phyloP scores from a whole-genome alignment of 2,329 filamentous ascomycete genomes.

The Stagonosporopsis rhizophila region DNA sequence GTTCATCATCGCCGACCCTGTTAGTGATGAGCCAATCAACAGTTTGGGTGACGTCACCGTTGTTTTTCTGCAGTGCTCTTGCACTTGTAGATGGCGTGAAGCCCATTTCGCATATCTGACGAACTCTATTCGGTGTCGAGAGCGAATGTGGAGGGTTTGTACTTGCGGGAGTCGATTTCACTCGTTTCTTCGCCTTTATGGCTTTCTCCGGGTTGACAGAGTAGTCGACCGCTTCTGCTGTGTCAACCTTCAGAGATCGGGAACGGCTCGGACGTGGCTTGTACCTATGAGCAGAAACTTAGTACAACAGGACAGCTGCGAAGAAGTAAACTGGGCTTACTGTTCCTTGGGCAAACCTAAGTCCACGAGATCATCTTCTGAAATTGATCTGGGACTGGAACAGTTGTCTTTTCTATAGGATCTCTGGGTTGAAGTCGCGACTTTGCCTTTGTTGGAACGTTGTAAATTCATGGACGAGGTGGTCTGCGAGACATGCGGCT shows the following conservation, averaged over 20 bases:
- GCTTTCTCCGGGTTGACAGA: conserved; percentile 40
- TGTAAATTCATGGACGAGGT: neutral
- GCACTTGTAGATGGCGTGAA: conserved; percentile 43
- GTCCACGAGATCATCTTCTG: conserved; percentile 36
- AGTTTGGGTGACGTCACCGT: conserved; percentile 39
- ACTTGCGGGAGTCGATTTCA: conserved; percentile 28
- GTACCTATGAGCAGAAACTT: conserved; percentile 19
- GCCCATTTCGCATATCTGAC: conserved; percentile 46
- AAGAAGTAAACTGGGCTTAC: conserved; percentile 11
- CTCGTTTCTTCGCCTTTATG: conserved; percentile 30
- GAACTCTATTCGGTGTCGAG: conserved; percentile 39
- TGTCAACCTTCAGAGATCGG: conserved; percentile 36
- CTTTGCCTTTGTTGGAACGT: neutral
- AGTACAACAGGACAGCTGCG: neutral
- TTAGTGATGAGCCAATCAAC: conserved; percentile 44
- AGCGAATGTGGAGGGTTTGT: conserved; percentile 7
- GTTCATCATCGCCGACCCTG: conserved; percentile 37
- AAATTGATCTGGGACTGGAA: neutral
- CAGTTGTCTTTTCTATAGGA: conserved; percentile 12
- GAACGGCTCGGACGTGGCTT: conserved; percentile 48
- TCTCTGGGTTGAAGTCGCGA: conserved; percentile 2
- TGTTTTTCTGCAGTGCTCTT: conserved; percentile 34
- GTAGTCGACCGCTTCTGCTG: conserved; percentile 37
- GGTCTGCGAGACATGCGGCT: conserved; percentile 1
- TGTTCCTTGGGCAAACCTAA: conserved; percentile 41